Evolutionary conservation across 192 early-diverging fungal species (phyloP).

Genomic region (Coemansia sp.): DNA sequence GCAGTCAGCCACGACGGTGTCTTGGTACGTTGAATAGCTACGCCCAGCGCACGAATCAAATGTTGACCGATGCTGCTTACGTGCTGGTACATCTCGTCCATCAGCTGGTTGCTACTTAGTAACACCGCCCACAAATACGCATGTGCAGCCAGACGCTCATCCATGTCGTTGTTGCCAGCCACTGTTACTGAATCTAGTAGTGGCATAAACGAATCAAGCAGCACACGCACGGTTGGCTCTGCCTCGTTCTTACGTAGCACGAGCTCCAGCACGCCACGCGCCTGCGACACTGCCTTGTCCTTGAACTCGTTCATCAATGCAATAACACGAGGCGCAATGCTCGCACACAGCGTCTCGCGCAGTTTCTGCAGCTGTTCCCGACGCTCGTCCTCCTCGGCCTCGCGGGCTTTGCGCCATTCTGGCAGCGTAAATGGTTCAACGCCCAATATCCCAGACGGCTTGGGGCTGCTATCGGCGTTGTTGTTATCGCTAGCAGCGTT

Average conservation of each 20-base stretch:
- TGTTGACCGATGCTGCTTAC: conserved; percentile 14
- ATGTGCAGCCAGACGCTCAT: conserved; percentile 45
- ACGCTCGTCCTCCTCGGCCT: conserved; percentile 24
- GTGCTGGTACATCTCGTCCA: conserved; percentile 44
- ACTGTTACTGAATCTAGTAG: conserved; percentile 19
- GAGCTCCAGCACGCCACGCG: conserved; percentile 41
- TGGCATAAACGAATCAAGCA: conserved; percentile 37
- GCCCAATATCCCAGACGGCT: neutral
- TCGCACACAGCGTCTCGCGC: conserved; percentile 58
- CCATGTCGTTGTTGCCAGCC: conserved; percentile 3
- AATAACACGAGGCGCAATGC: conserved; percentile 46
- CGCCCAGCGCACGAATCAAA: conserved; percentile 32
- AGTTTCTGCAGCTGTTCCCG: conserved; percentile 27
- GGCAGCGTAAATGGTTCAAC: conserved; percentile 5
- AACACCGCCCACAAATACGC: conserved; percentile 50
- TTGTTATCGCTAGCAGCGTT: conserved; percentile 42
- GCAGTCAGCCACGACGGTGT: conserved; percentile 42
- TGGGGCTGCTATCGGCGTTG: conserved; percentile 1
- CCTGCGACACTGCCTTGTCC: conserved; percentile 34
- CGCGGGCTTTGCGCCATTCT: conserved; percentile 40
- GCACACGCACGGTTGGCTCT: conserved; percentile 17
- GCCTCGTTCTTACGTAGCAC: conserved; percentile 42
- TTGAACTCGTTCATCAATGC: conserved; percentile 40
- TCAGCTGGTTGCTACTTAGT: conserved; percentile 28
- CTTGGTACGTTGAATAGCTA: conserved; percentile 25